Conservation (phyloP, 345 rosid species). For the Euclidium syriacum region DNA sequence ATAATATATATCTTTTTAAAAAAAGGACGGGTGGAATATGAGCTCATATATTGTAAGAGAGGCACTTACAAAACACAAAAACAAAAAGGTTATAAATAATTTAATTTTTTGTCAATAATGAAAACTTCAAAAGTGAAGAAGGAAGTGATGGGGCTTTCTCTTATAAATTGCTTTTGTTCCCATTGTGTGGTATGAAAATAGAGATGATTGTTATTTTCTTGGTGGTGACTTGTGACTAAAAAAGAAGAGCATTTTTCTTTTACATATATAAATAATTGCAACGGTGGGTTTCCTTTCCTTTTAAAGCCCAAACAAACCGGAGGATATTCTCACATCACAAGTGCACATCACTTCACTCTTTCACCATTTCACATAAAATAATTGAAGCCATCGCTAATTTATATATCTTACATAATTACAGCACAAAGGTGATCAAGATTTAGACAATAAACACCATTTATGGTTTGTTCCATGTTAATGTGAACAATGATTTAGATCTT, state of each 20-base stretch:
- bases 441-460: not conserved
- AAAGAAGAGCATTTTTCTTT: not conserved
- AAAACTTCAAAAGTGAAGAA: conserved; percentile 8
- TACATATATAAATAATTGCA: not conserved
- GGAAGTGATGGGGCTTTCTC: not conserved
- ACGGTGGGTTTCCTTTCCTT: conserved; percentile 5
- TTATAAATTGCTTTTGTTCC: conserved; percentile 31
- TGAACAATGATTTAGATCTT: too few relatives aligned
- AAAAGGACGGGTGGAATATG: too few relatives aligned
- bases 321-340: conserved; percentile 6
- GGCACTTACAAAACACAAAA: not conserved
- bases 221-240: not conserved
- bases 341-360: conserved; percentile 6
- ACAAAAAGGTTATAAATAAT: not conserved
- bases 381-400: not conserved
- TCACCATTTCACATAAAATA: not conserved
- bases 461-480: not conserved
- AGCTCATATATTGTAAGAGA: not conserved
- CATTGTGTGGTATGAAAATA: conserved; percentile 25
- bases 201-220: not conserved
- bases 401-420: conserved; percentile 5
- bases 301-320: conserved; percentile 20
- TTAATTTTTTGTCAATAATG: not conserved
- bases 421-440: not conserved
- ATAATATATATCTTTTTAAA: too few relatives aligned